These are phyloP conservation scores for Sarocladiaceae sp. DNA, from an alignment of 2,329 filamentous ascomycete genomes.

Conservation along the genomic window DNA sequence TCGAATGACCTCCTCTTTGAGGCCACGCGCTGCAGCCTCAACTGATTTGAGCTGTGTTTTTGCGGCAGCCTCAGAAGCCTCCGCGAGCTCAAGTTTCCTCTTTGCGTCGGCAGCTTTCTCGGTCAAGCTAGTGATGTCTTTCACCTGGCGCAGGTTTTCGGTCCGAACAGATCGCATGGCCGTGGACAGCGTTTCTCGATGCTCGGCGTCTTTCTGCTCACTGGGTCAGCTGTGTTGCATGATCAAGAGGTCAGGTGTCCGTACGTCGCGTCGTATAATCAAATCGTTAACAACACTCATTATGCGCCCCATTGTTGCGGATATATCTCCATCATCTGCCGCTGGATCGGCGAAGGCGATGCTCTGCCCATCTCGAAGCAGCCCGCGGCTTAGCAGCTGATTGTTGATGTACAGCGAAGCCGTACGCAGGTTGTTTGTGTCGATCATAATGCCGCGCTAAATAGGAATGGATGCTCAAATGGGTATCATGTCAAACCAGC, in stretches of 20 bases:
- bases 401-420: slow-evolving; percentile 72
- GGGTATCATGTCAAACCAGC: slow-evolving; percentile 17
- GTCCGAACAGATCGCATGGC: slow-evolving; percentile 73
- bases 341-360: slow-evolving; percentile 81
- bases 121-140: slow-evolving; percentile 58
- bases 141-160: slow-evolving; percentile 69
- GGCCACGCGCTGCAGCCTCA: slow-evolving; percentile 67
- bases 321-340: slow-evolving; percentile 48
- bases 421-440: slow-evolving; percentile 59
- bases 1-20: slow-evolving; percentile 79
- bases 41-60: slow-evolving; percentile 68
- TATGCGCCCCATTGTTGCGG: slow-evolving; percentile 72
- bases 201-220: slow-evolving; percentile 76
- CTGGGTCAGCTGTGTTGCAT: slow-evolving; percentile 13
- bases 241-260: slow-evolving; percentile 10
- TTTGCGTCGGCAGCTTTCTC: slow-evolving; percentile 52
- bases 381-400: slow-evolving; percentile 61
- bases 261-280: slow-evolving; percentile 81
- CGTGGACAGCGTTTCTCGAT: slow-evolving; percentile 76
- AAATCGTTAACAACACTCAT: slow-evolving; percentile 94
- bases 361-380: slow-evolving; percentile 62
- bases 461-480: slow-evolving; percentile 2
- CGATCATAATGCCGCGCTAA: slow-evolving; percentile 39
- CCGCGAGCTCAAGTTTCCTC: slow-evolving; percentile 52
- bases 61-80: slow-evolving; percentile 67